Evolutionary conservation across 805 yeast genomes (phyloP).

Genomic region (Candida ovalis): DNA sequence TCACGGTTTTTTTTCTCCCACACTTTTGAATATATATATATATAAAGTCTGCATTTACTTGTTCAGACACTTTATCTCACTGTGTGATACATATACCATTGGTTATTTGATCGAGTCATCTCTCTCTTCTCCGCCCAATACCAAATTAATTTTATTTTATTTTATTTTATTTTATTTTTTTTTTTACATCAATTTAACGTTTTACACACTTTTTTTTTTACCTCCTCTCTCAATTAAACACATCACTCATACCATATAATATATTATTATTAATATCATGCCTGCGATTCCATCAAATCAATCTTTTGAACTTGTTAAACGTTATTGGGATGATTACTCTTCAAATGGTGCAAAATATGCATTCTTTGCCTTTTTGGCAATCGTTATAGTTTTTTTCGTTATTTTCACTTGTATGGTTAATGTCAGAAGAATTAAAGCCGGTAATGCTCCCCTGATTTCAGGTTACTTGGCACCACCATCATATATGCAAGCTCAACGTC

Average conservation of each 20-base stretch:
- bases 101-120: too few relatives aligned
- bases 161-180: too few relatives aligned
- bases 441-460: conserved; percentile 66
- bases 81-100: too few relatives aligned
- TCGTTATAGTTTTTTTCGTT: conserved; percentile 43
- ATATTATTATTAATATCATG: not conserved
- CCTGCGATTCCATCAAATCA: conserved; percentile 1
- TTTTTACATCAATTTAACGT: too few relatives aligned
- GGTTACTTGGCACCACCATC: conserved; percentile 56
- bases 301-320: conserved; percentile 7
- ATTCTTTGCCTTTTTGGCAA: conserved; percentile 57
- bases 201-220: too few relatives aligned
- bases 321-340: conserved; percentile 13
- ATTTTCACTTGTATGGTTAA: conserved; percentile 53
- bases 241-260: not conserved
- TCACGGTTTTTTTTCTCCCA: too few relatives aligned
- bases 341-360: conserved; percentile 52
- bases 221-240: not conserved
- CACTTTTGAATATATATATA: too few relatives aligned
- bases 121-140: too few relatives aligned
- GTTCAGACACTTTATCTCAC: too few relatives aligned
- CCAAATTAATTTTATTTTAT: too few relatives aligned
- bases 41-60: too few relatives aligned
- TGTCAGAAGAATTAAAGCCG: conserved; percentile 44
- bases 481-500: conserved; percentile 57